Percentiles rank a stretch among this genome's conserved stretches.
Evolutionary conservation across 352 stramenopile species (phyloP).

Genomic region (Phytophthora constricta): DNA sequence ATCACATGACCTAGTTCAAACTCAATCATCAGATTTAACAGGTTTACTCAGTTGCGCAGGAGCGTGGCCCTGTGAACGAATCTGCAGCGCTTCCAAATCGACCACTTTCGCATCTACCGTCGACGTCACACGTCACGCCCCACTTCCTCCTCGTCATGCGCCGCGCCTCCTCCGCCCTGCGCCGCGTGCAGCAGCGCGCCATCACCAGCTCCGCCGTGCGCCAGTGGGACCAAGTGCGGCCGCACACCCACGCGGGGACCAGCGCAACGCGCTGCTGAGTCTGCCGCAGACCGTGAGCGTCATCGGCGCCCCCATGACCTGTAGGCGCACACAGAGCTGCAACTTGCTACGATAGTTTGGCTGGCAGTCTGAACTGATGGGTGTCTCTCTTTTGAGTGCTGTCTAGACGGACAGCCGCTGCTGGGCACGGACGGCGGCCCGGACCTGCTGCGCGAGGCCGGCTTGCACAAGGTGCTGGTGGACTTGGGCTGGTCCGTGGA

Average conservation of each 20-base stretch:
- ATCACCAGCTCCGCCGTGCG: conserved; percentile 59
- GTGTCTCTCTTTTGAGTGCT: no score
- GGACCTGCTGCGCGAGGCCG: conserved; percentile 76
- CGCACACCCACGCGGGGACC: conserved; percentile 61
- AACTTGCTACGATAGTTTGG: no score
- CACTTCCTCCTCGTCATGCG: conserved; percentile 10
- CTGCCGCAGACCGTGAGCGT: conserved; percentile 76
- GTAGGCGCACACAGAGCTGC: conserved; percentile 36
- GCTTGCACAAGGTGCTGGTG: conserved; percentile 80
- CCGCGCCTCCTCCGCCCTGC: conserved; percentile 17
- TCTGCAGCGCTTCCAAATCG: no score
- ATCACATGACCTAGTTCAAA: no score
- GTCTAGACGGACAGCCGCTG: conserved; percentile 78
- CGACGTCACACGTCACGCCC: neutral
- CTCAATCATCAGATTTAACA: conserved; percentile 31
- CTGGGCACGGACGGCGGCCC: conserved; percentile 81
- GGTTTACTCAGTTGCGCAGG: neutral
- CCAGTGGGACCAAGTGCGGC: conserved; percentile 68
- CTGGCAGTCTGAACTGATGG: no score
- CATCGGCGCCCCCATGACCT: conserved; percentile 90
- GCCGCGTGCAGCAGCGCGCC: conserved; percentile 37
- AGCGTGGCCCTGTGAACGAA: neutral
- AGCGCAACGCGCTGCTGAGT: conserved; percentile 60
- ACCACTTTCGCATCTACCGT: conserved; percentile 19
- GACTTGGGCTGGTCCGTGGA: conserved; percentile 87